Percentiles rank a stretch among this genome's conserved stretches.
Conservation (phyloP, 2,329 filamentous ascomycete genomes). For the Tolypocladium tropicale region DNA sequence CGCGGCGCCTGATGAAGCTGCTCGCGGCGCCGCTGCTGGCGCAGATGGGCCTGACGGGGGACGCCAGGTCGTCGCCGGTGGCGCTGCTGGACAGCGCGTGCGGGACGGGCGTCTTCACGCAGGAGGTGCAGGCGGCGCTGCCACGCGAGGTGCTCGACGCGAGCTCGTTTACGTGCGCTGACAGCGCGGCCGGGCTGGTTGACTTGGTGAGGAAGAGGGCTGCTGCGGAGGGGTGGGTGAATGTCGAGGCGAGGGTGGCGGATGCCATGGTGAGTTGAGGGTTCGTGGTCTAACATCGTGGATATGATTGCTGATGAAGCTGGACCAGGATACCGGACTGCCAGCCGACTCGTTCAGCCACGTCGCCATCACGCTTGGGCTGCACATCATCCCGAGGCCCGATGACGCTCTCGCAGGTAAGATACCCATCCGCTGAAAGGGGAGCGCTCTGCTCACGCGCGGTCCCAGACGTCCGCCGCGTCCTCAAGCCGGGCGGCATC, state of each 20-base stretch:
- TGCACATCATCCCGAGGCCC: slow-evolving; percentile 34
- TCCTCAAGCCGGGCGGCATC: slow-evolving; percentile 27
- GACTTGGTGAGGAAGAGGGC: slow-evolving; percentile 27
- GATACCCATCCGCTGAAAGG: background rate
- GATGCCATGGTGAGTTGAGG: slow-evolving; percentile 33
- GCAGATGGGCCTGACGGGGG: slow-evolving; percentile 14
- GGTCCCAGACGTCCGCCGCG: slow-evolving; percentile 22
- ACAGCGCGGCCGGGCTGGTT: slow-evolving; percentile 33
- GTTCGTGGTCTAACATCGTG: background rate
- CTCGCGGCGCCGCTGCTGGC: slow-evolving; percentile 11
- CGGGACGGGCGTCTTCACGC: slow-evolving; percentile 38
- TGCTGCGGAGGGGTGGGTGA: slow-evolving; percentile 32
- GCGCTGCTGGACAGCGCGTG: slow-evolving; percentile 42
- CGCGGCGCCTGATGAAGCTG: slow-evolving; percentile 8
- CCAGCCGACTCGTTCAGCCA: slow-evolving; percentile 29
- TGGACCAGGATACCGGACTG: slow-evolving; percentile 26
- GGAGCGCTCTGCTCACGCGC: background rate
- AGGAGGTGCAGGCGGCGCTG: slow-evolving; percentile 30
- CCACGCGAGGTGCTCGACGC: slow-evolving; percentile 23
- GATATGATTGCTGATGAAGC: background rate
- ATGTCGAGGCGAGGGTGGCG: slow-evolving; percentile 28
- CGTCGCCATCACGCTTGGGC: slow-evolving; percentile 34
- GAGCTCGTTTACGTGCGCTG: slow-evolving; percentile 39
- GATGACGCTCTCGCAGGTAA: slow-evolving; percentile 19
- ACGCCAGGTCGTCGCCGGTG: slow-evolving; percentile 19